Base-by-base conservation (phyloP, 192 early-diverging fungal genomes). In the Backusella parvicylindrica region DNA sequence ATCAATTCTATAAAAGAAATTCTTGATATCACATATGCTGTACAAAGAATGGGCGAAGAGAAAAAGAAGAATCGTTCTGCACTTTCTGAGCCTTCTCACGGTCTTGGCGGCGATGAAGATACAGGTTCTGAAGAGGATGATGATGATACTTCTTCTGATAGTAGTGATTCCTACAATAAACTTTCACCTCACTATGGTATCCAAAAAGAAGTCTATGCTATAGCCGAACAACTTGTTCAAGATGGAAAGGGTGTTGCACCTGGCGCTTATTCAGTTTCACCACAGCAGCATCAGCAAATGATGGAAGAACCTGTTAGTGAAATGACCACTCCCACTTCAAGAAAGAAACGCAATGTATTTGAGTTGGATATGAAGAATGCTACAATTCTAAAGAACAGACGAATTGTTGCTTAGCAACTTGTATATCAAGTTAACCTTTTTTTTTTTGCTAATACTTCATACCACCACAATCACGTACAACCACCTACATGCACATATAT, bases 11-110 rank as follows among this genome's bases (percentile, higher is more conserved):
- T 94, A 71, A 94, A 93, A 75, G 85, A 93, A 71, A 89, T 89
- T 16, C 91, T 92, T 74, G 91, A 93, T 76, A 83, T 94, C 69
- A 89, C 91, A 28, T 93, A 89, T 74, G 91, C 93, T 38, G 90
- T 94, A 47, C 92, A 92, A 66, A 86, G 93, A 26, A 89, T 93
- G 84, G 92, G 88, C 65, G 89, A 92, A 74, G 89, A 92, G 64
- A 85, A 84, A 50, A 81, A 56, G 32, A 71, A 30, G 18, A 49
- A 60, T 31, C 73, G 28, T 31, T 30, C 23, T 3, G 37, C 1
- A 13, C 12, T 77, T 3, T 65, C 77, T 40, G 49, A 66, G 7
- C 35, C 71, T 26, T 60, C 66, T 32, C 31, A 56, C 18, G 67
- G 56, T 30, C 72, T 73, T 7, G 67, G 32, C 15, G 74, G 73